Evolutionary conservation across 2,329 filamentous ascomycete genomes (phyloP), one percentile per base, ranked within the genome.

Genomic region (Monilinia fructigena): DNA sequence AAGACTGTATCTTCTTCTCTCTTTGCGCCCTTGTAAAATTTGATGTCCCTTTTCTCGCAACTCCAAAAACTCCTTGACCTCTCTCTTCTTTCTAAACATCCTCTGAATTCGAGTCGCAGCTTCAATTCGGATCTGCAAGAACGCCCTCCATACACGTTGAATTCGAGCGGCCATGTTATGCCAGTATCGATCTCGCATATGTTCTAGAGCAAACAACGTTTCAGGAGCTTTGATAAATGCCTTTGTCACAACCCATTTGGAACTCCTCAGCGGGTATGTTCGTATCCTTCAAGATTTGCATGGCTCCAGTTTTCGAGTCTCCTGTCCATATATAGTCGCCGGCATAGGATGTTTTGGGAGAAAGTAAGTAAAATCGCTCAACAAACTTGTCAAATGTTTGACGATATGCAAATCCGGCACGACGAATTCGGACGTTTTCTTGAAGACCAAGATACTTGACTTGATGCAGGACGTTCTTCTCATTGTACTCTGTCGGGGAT

Each of bases 91-190:
- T 74, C 94, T 86, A 93, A 93, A 99, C 81, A 97, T 93, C 53
- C 92, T 86, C 77, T 98, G 95, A 71, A 99, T 98, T 45, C 95
- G 87, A 18, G 90, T 97, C 8, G 95, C 95, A 67, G 92, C 95
- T 79, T 99, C 95, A 35, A 88, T 90, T 55, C 95, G 87, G 78
- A 98, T 98, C 6, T 94, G 89, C 52, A 98, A 84, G 75, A 97
- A 98, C 63, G 96, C 96, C 74, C 95, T 87, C 95, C 95, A 99
- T 75, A 96, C 95, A 72, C 95, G 87, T 80, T 99, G 95, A 68
- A 99, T 98, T 67, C 95, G 88, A 68, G 94, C 96, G 4, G 95
- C 95, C 95, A 99, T 98, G 80, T 98, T 99, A 79, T 98, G 94
- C 94, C 94, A 98, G 79, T 98, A 99, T 66, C 92, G 85, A 77